phyloP scores from a whole-genome alignment of 139 green algal species.

The Chlamydomonas sphaeroides region DNA sequence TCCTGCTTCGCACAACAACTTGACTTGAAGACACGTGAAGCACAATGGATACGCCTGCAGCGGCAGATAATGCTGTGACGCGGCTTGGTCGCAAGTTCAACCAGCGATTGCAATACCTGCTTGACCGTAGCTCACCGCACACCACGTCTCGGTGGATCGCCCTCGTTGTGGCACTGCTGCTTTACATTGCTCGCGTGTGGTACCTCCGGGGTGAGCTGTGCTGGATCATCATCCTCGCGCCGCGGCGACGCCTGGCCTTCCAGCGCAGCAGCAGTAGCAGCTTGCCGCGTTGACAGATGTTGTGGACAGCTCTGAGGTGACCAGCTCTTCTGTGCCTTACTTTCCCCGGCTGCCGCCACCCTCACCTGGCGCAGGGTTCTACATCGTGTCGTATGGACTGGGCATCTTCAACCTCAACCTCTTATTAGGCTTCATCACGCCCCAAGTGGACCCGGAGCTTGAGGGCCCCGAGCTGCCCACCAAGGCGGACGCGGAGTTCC shows the following conservation, averaged over 20 bases:
- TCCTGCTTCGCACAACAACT: too few relatives aligned
- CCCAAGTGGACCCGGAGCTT: constrained; percentile 85
- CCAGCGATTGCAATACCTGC: constrained; percentile 69
- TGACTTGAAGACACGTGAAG: too few relatives aligned
- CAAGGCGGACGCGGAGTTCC: constrained; percentile 94
- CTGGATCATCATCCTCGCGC: too few relatives aligned
- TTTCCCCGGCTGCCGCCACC: too few relatives aligned
- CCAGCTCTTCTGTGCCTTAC: too few relatives aligned
- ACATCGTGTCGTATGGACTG: constrained; percentile 98
- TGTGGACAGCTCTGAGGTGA: too few relatives aligned
- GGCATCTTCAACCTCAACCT: constrained; percentile 99
- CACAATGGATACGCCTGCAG: constrained; percentile 2
- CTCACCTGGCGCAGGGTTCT: constrained; percentile 90
- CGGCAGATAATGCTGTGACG: neutral
- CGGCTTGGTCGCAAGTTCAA: constrained; percentile 22
- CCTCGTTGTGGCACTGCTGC: constrained; percentile 58
- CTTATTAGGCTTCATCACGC: constrained; percentile 96
- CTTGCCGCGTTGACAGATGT: too few relatives aligned
- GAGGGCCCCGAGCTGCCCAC: constrained; percentile 93
- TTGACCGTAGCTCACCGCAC: constrained; percentile 89
- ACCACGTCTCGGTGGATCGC: constrained; percentile 76
- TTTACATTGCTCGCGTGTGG: constrained; percentile 88
- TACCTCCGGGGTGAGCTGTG: constrained; percentile 52
- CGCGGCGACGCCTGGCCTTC: too few relatives aligned
- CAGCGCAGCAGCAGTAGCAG: too few relatives aligned